Evolutionary conservation across 768 basidiomycete species (phyloP).

Genomic region (Agrocybe praecox): DNA sequence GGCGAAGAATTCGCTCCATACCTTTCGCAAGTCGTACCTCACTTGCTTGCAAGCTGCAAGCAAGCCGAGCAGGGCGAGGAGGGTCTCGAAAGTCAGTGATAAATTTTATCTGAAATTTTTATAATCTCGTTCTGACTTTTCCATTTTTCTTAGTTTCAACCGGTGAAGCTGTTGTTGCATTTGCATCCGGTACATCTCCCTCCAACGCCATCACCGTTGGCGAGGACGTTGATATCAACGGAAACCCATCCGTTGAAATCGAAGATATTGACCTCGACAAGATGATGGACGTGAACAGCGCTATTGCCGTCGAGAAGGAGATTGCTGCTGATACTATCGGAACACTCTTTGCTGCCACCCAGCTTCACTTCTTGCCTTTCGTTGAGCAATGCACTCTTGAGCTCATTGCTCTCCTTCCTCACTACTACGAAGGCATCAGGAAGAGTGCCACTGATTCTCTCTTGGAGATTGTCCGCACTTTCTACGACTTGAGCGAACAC

Average conservation of each 20-base stretch:
- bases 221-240: slow-evolving; percentile 55
- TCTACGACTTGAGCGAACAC: slow-evolving; percentile 86
- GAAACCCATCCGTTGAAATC: slow-evolving; percentile 61
- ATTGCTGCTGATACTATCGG: slow-evolving; percentile 97
- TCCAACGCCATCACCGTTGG: slow-evolving; percentile 67
- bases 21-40: slow-evolving; percentile 83
- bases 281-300: slow-evolving; percentile 90
- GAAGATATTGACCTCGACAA: slow-evolving; percentile 87
- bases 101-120: slow-evolving; percentile 2
- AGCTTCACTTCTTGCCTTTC: slow-evolving; percentile 85
- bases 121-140: background rate
- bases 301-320: slow-evolving; percentile 98
- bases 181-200: slow-evolving; percentile 75
- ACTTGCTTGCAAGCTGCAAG: slow-evolving; percentile 79
- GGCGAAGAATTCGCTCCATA: slow-evolving; percentile 92
- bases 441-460: slow-evolving; percentile 90
- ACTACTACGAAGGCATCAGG: slow-evolving; percentile 98
- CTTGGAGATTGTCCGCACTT: slow-evolving; percentile 86
- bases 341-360: slow-evolving; percentile 82
- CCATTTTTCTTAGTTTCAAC: slow-evolving; percentile 42
- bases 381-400: slow-evolving; percentile 82
- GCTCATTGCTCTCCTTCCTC: slow-evolving; percentile 76
- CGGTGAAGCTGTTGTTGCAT: slow-evolving; percentile 58
- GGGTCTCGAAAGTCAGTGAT: slow-evolving; percentile 39
- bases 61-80: slow-evolving; percentile 83